Evolutionary conservation across 148 eudicot genomes (phyloP).

Genomic region (Nepenthes mirabilis): DNA sequence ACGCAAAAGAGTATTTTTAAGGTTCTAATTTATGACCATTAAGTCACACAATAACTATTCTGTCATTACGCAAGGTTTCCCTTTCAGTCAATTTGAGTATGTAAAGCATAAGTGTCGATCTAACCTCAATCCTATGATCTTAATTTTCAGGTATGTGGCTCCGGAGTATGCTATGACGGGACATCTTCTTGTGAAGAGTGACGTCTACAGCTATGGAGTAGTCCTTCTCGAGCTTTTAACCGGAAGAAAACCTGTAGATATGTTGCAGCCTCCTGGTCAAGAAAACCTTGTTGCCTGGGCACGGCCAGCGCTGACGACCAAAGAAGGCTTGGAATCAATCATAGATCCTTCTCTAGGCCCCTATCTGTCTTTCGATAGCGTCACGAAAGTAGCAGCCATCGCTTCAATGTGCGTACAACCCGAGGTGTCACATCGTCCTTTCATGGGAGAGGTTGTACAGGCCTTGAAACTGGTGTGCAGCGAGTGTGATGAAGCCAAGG

Average conservation of each 20-base stretch:
- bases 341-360: constrained; percentile 42
- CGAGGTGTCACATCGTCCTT: constrained; percentile 83
- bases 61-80: neutral
- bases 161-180: constrained; percentile 99
- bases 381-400: constrained; percentile 73
- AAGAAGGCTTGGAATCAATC: constrained; percentile 39
- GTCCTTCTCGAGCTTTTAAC: constrained; percentile 88
- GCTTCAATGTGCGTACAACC: constrained; percentile 97
- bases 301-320: constrained; percentile 57
- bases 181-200: constrained; percentile 92
- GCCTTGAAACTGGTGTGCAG: constrained; percentile 76
- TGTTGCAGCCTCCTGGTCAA: constrained; percentile 83
- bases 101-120: neutral
- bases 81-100: neutral
- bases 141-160: constrained; percentile 55
- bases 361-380: constrained; percentile 29
- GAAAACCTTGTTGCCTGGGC: constrained; percentile 92
- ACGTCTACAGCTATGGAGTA: constrained; percentile 96
- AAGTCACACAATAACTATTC: neutral
- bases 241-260: constrained; percentile 90
- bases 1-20: no score
- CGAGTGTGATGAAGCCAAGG: constrained; percentile 41
- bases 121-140: neutral
- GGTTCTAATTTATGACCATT: no score
- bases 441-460: constrained; percentile 97